These are phyloP conservation scores for Kokia cookei DNA, from an alignment of 441 rosid genomes.

Conservation along the genomic window DNA sequence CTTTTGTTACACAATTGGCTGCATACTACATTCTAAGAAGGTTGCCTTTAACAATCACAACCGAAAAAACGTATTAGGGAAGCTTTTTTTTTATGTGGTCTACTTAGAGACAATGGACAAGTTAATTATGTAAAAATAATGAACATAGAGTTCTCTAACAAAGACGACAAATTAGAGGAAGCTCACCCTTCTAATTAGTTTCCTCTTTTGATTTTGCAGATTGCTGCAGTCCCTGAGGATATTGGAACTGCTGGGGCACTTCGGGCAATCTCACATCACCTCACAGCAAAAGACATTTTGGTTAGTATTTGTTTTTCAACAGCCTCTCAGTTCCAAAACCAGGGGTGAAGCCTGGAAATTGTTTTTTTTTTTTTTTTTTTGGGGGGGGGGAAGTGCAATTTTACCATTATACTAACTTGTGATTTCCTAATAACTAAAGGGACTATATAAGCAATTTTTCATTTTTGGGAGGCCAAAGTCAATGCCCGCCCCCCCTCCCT, in stretches of 20 bases:
- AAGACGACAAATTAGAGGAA: background rate
- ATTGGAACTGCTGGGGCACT: constrained; percentile 92
- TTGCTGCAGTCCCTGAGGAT: constrained; percentile 89
- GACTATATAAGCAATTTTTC: no score
- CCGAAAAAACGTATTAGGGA: background rate
- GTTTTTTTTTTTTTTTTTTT: no score
- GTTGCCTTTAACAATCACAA: background rate
- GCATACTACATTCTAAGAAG: background rate
- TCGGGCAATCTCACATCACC: constrained; percentile 80
- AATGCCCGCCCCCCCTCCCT: no score
- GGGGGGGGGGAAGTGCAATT: no score
- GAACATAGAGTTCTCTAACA: background rate
- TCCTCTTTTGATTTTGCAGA: constrained; percentile 37
- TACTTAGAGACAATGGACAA: background rate
- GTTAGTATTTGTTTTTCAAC: constrained; percentile 31
- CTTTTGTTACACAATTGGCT: background rate
- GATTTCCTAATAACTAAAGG: no score
- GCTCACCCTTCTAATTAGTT: background rate
- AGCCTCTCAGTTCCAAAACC: constrained; percentile 10
- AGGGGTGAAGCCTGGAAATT: no score
- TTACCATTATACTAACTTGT: no score
- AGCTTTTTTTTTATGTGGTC: background rate
- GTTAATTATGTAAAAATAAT: background rate
- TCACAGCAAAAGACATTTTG: constrained; percentile 90
- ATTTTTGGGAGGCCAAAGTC: no score